phyloP scores from a whole-genome alignment of 345 rosid species.

The Eucalyptus curtisii region DNA sequence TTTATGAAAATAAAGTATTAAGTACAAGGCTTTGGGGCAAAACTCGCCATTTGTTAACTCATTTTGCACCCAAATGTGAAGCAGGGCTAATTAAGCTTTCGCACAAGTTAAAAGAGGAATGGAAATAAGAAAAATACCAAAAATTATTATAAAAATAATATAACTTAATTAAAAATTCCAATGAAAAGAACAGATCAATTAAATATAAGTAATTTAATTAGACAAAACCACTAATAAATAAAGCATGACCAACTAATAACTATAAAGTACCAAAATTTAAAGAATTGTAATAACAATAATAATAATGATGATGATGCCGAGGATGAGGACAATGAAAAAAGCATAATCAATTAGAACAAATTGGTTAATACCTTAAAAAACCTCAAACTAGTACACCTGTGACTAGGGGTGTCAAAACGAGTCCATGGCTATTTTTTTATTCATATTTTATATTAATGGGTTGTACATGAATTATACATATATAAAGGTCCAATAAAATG shows the following conservation, averaged over 20 bases:
- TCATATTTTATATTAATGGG: too few relatives aligned
- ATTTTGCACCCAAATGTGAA: background rate
- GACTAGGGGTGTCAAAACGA: too few relatives aligned
- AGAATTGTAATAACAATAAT: background rate
- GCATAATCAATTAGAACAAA: background rate
- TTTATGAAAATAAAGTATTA: background rate
- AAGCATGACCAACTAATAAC: background rate
- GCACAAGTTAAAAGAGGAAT: background rate
- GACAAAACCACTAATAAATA: background rate
- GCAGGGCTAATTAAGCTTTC: background rate
- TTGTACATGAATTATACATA: too few relatives aligned
- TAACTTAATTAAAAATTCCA: too few relatives aligned
- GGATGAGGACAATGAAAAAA: background rate
- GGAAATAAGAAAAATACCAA: background rate
- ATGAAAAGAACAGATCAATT: background rate
- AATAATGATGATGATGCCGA: fast-evolving
- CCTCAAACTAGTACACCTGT: fast-evolving
- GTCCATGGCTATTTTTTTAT: too few relatives aligned
- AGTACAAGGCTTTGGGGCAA: background rate
- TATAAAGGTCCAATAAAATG: too few relatives aligned
- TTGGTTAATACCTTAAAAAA: too few relatives aligned
- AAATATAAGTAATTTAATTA: too few relatives aligned
- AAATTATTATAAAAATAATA: background rate
- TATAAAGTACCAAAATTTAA: background rate
- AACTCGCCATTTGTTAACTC: background rate